These are phyloP conservation scores for Epichloe bromicola DNA, from an alignment of 2,329 filamentous ascomycete genomes.

Conservation along the genomic window DNA sequence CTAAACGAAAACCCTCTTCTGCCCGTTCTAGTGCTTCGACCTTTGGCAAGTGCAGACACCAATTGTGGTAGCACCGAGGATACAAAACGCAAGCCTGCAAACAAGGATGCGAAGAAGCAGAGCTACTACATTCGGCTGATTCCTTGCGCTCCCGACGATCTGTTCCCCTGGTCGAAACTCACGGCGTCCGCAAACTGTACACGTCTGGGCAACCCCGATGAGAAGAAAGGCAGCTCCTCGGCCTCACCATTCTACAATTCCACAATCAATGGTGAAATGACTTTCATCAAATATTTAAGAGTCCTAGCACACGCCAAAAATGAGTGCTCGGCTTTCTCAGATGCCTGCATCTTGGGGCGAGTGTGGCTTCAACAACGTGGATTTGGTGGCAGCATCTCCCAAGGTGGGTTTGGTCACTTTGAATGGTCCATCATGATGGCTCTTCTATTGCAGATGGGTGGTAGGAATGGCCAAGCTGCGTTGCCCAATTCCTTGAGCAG, in stretches of 20 bases:
- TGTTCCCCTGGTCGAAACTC: conserved; percentile 63
- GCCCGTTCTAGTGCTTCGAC: conserved; percentile 45
- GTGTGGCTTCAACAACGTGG: conserved; percentile 85
- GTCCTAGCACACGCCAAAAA: conserved; percentile 57
- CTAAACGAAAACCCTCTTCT: conserved; percentile 64
- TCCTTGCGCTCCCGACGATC: conserved; percentile 53
- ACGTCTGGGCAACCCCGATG: conserved; percentile 36
- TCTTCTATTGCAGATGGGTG: conserved; percentile 66
- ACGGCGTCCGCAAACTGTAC: conserved; percentile 57
- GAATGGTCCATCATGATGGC: conserved; percentile 80
- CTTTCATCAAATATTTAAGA: conserved; percentile 62
- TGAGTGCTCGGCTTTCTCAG: conserved; percentile 59
- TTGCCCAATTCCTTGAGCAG: conserved; percentile 74
- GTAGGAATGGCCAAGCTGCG: conserved; percentile 54
- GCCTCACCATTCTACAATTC: conserved; percentile 83
- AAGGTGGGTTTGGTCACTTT: conserved; percentile 83
- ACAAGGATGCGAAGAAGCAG: conserved; percentile 17
- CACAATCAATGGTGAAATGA: conserved; percentile 64
- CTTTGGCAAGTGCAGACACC: conserved; percentile 14
- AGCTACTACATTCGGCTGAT: conserved; percentile 59
- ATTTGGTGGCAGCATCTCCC: conserved; percentile 53
- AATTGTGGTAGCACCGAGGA: conserved; percentile 7
- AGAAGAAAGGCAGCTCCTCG: conserved; percentile 26
- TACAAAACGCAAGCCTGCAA: conserved; percentile 9
- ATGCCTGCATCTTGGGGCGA: conserved; percentile 75